Evolutionary conservation across 208 protist species (phyloP).

Genomic region (Jaenimonas drosophilae): DNA sequence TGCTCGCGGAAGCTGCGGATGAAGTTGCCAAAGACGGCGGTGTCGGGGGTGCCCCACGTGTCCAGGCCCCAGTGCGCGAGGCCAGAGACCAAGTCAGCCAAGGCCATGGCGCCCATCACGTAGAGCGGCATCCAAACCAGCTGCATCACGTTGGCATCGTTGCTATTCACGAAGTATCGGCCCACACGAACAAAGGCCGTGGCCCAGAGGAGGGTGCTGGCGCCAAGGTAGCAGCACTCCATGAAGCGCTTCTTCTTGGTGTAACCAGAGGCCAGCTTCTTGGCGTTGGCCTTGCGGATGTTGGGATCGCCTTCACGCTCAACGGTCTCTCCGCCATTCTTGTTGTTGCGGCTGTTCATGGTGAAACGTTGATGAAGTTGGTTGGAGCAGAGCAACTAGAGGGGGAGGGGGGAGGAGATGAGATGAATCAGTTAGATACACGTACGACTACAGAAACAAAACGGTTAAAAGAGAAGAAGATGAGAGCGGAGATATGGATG

Average conservation of each 20-base stretch:
- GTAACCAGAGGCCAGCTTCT: slow-evolving; percentile 74
- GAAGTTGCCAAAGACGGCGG: slow-evolving; percentile 85
- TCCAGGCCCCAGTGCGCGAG: slow-evolving; percentile 91
- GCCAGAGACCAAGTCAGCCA: slow-evolving; percentile 87
- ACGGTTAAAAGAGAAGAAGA: not conserved
- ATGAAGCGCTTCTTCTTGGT: slow-evolving; percentile 75
- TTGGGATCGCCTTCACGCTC: slow-evolving; percentile 28
- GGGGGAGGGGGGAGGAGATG: slow-evolving; percentile 1
- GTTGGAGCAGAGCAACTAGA: not conserved
- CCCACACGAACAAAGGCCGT: slow-evolving; percentile 42
- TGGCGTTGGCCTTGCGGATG: slow-evolving; percentile 67
- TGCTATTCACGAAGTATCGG: slow-evolving; percentile 59
- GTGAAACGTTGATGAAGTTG: too few relatives aligned
- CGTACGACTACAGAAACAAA: not conserved
- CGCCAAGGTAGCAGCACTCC: slow-evolving; percentile 72
- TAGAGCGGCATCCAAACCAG: slow-evolving; percentile 62
- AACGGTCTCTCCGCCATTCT: slow-evolving; percentile 20
- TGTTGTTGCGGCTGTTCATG: too few relatives aligned
- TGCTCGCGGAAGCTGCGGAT: slow-evolving; percentile 94
- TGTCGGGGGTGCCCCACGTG: slow-evolving; percentile 89
- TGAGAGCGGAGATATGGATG: not conserved
- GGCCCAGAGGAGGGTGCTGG: slow-evolving; percentile 47
- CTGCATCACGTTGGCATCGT: slow-evolving; percentile 44
- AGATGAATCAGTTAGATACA: not conserved
- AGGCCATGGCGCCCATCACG: slow-evolving; percentile 68